Conservation (phyloP, 2,329 filamentous ascomycete species). For the Diaporthe capsici region DNA sequence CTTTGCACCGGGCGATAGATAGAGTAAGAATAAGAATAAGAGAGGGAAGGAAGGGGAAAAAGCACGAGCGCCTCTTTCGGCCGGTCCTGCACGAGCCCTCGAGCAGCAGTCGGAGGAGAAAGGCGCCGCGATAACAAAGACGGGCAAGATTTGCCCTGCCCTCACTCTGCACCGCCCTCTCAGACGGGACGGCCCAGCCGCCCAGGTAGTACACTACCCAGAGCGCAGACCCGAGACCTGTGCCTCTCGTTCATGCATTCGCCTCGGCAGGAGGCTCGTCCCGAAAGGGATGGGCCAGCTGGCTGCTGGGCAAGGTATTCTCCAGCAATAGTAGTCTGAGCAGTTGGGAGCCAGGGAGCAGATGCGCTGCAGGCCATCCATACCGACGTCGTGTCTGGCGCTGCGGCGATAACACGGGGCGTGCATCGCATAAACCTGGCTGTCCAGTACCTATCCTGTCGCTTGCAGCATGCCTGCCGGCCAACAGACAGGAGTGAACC, state of each 20-base stretch:
- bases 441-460: not conserved
- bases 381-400: conserved; percentile 1
- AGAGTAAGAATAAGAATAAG: not conserved
- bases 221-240: not conserved
- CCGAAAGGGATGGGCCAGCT: conserved; percentile 21
- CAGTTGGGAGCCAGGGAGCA: not conserved
- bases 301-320: conserved; percentile 2
- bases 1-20: not conserved
- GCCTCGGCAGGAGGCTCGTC: conserved; percentile 23
- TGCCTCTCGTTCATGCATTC: not conserved
- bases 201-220: not conserved
- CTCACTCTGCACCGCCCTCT: not conserved
- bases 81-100: conserved; percentile 3
- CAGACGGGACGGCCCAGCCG: conserved; percentile 27
- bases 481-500: not conserved
- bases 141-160: conserved; percentile 7
- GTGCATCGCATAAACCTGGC: conserved; percentile 1
- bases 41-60: not conserved
- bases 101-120: not conserved
- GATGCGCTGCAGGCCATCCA: conserved; percentile 1
- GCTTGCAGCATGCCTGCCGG: conserved; percentile 1
- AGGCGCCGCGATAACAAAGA: not conserved
- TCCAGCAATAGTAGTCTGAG: not conserved
- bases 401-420: conserved; percentile 8
- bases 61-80: not conserved